A percentile compares a stretch with the other conserved stretches of the same genome.
phyloP scores from a whole-genome alignment of 352 stramenopile species.

The Albugo laibachii region DNA sequence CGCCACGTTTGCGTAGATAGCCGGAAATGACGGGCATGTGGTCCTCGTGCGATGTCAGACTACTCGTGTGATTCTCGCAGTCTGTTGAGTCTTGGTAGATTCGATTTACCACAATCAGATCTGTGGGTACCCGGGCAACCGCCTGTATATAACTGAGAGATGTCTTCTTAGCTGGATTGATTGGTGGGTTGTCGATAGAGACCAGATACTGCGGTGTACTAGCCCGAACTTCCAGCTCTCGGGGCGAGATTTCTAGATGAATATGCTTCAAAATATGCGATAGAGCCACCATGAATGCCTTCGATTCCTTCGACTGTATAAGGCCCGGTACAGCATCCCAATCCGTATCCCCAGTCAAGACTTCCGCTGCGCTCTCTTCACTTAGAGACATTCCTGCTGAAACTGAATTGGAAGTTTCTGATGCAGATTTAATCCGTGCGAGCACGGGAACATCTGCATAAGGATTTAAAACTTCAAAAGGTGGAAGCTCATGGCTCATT shows the following conservation, averaged over 20 bases:
- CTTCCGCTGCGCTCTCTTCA: too few species aligned
- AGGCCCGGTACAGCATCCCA: slow-evolving; percentile 63
- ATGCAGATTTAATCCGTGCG: too few species aligned
- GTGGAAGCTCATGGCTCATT: slow-evolving; percentile 14
- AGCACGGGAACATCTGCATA: slow-evolving; percentile 20
- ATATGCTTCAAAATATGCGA: slow-evolving; percentile 52
- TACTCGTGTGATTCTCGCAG: slow-evolving; percentile 13
- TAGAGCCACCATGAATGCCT: slow-evolving; percentile 50
- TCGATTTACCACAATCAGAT: slow-evolving; percentile 35
- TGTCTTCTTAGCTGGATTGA: slow-evolving; percentile 63
- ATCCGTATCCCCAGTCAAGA: slow-evolving; percentile 14
- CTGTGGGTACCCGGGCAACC: slow-evolving; percentile 43
- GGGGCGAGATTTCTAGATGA: slow-evolving; percentile 61
- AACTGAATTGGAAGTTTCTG: too few species aligned
- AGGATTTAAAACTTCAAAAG: slow-evolving; percentile 56
- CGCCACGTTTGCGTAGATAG: slow-evolving; percentile 61
- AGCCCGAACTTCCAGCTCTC: slow-evolving; percentile 71
- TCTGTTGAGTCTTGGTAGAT: slow-evolving; percentile 10
- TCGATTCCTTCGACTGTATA: slow-evolving; percentile 64
- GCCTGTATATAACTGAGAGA: slow-evolving; percentile 53
- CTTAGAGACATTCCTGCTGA: too few species aligned
- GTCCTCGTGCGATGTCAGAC: slow-evolving; percentile 3
- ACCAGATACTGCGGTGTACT: slow-evolving; percentile 79
- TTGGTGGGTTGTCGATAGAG: slow-evolving; percentile 17
- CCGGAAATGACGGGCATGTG: slow-evolving; percentile 20